Conservation (phyloP, 352 stramenopile species). For the Phytophthora sojae region DNA sequence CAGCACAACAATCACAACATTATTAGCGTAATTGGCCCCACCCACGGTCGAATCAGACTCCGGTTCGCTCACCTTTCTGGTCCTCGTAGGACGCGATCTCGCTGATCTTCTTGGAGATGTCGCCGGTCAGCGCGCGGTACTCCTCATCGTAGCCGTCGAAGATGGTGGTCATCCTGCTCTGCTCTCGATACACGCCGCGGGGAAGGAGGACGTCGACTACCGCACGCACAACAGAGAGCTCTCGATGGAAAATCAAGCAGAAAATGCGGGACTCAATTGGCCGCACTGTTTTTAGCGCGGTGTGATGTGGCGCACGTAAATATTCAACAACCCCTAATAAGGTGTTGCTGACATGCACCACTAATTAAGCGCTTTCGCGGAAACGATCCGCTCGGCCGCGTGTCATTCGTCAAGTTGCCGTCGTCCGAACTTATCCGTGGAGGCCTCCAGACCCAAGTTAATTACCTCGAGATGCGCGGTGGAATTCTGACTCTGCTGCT, state of each 20-base stretch:
- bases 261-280: slow-evolving; percentile 21
- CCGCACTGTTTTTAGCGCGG: slow-evolving; percentile 26
- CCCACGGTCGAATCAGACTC: background rate
- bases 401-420: slow-evolving; percentile 38
- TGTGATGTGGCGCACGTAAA: slow-evolving; percentile 17
- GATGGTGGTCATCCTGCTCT: slow-evolving; percentile 82
- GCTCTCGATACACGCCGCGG: background rate
- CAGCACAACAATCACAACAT: slow-evolving; percentile 3
- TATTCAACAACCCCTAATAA: slow-evolving; percentile 3
- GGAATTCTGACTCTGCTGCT: slow-evolving; percentile 56
- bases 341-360: background rate
- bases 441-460: background rate
- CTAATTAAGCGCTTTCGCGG: slow-evolving; percentile 10
- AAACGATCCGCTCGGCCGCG: slow-evolving; percentile 17
- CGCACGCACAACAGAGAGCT: background rate
- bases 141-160: slow-evolving; percentile 92
- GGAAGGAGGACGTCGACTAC: background rate
- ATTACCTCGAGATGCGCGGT: slow-evolving; percentile 46
- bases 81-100: slow-evolving; percentile 89
- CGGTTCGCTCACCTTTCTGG: slow-evolving; percentile 56
- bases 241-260: slow-evolving; percentile 30
- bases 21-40: background rate
- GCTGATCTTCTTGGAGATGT: slow-evolving; percentile 91
- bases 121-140: slow-evolving; percentile 82
- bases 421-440: background rate